phyloP scores from a whole-genome alignment of 2,329 filamentous ascomycete genomes.

The Polytolypa hystricis region DNA sequence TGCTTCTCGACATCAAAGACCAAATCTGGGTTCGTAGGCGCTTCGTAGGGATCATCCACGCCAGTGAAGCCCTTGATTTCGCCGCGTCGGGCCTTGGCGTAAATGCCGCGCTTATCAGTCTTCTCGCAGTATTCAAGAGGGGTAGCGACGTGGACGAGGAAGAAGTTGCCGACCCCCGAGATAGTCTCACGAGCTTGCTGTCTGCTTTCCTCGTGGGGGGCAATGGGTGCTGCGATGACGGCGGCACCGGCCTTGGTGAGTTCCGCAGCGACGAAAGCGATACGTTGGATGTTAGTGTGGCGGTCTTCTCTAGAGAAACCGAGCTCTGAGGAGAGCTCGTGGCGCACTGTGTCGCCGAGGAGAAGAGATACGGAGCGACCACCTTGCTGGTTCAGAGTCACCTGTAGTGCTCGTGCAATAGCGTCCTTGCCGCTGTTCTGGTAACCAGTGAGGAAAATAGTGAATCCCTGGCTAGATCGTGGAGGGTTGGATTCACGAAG shows the following conservation, averaged over 20 bases:
- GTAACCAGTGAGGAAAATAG: slow-evolving; percentile 94
- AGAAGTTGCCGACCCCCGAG: slow-evolving; percentile 73
- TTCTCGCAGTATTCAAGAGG: slow-evolving; percentile 86
- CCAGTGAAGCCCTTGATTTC: slow-evolving; percentile 98
- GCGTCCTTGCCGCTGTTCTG: slow-evolving; percentile 96
- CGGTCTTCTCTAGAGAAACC: slow-evolving; percentile 91
- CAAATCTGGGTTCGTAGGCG: slow-evolving; percentile 67
- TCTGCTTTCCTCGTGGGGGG: slow-evolving; percentile 74
- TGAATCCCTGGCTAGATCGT: slow-evolving; percentile 87
- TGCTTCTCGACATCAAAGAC: slow-evolving; percentile 77
- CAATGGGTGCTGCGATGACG: slow-evolving; percentile 93
- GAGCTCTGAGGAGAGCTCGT: slow-evolving; percentile 86
- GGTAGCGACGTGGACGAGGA: slow-evolving; percentile 89
- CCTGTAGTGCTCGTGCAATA: slow-evolving; percentile 87
- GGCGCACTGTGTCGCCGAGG: slow-evolving; percentile 87
- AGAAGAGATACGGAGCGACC: slow-evolving; percentile 89
- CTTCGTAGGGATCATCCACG: slow-evolving; percentile 94
- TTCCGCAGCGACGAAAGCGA: slow-evolving; percentile 91
- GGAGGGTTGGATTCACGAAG: slow-evolving; percentile 93
- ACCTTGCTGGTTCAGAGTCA: slow-evolving; percentile 95
- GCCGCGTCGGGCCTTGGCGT: slow-evolving; percentile 68
- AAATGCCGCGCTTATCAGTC: slow-evolving; percentile 88
- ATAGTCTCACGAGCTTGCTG: slow-evolving; percentile 71
- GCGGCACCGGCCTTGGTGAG: slow-evolving; percentile 85
- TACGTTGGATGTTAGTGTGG: slow-evolving; percentile 87